phyloP scores from a whole-genome alignment of 2,329 filamentous ascomycete species.

The Colletotrichum sp. region DNA sequence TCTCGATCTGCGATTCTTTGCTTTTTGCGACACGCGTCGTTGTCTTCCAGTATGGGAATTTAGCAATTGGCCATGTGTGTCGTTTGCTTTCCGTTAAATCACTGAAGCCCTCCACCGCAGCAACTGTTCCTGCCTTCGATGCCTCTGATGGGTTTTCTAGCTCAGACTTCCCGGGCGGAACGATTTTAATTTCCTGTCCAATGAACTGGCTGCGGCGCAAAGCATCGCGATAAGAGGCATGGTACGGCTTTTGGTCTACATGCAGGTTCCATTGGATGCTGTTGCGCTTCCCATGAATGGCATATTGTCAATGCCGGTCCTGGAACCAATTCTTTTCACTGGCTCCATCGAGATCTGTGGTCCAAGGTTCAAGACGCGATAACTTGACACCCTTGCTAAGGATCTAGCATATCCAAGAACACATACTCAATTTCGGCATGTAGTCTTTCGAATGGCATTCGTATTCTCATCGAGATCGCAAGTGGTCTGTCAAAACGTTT shows the following conservation, averaged over 20 bases:
- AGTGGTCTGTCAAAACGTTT: background rate
- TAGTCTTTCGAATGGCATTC: background rate
- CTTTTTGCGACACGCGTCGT: background rate
- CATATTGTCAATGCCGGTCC: background rate
- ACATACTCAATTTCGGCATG: background rate
- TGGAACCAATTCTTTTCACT: background rate
- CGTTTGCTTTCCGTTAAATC: background rate
- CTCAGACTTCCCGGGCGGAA: background rate
- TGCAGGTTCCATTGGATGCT: background rate
- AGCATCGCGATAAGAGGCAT: background rate
- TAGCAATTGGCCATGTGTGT: background rate
- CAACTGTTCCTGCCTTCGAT: background rate
- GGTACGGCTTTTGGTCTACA: background rate
- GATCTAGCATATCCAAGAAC: background rate
- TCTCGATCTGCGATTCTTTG: background rate
- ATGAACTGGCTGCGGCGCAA: background rate
- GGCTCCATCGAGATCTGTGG: background rate
- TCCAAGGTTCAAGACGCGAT: background rate
- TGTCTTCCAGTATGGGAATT: background rate
- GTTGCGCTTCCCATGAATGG: background rate
- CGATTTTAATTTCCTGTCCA: background rate
- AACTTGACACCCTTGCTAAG: background rate
- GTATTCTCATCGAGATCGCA: background rate
- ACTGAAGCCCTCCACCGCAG: background rate
- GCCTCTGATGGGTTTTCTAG: background rate